Conservation (phyloP, 1,284 basidiomycete species). For the Malassezia psittaci region DNA sequence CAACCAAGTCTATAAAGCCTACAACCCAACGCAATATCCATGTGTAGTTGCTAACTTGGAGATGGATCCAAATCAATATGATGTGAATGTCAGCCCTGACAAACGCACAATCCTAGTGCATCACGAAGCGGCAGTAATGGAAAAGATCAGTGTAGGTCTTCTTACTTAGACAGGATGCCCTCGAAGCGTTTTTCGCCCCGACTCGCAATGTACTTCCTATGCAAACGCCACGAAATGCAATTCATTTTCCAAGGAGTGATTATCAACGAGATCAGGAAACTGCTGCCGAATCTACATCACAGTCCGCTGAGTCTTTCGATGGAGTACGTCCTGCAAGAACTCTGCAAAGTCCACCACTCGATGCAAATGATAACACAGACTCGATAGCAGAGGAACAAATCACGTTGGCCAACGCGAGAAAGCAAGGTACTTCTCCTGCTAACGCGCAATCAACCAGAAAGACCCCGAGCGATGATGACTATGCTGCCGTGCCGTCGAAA, state of each 20-base stretch:
- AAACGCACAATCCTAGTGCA: slow-evolving; percentile 90
- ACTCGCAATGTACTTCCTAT: slow-evolving; percentile 58
- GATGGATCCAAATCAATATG: slow-evolving; percentile 70
- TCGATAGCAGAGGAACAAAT: too few relatives aligned
- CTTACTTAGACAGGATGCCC: slow-evolving; percentile 49
- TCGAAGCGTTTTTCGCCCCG: slow-evolving; percentile 60
- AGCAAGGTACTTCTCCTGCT: too few relatives aligned
- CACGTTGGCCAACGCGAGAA: too few relatives aligned
- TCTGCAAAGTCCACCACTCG: too few relatives aligned
- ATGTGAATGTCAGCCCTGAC: slow-evolving; percentile 93
- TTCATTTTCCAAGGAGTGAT: too few relatives aligned
- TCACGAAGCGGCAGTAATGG: slow-evolving; percentile 70
- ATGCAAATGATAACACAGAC: too few relatives aligned
- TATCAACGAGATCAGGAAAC: too few relatives aligned
- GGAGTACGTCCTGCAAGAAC: too few relatives aligned
- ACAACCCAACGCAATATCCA: slow-evolving; percentile 51
- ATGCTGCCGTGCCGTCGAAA: too few relatives aligned
- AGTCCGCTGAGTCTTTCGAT: background rate
- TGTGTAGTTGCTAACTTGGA: slow-evolving; percentile 74
- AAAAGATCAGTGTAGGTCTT: slow-evolving; percentile 61
- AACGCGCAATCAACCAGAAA: too few relatives aligned
- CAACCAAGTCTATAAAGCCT: slow-evolving; percentile 42
- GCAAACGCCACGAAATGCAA: background rate
- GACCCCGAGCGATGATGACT: too few relatives aligned
- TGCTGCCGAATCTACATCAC: too few relatives aligned